phyloP scores from a whole-genome alignment of 2,329 filamentous ascomycete species.

The Neofusicoccum sp. region DNA sequence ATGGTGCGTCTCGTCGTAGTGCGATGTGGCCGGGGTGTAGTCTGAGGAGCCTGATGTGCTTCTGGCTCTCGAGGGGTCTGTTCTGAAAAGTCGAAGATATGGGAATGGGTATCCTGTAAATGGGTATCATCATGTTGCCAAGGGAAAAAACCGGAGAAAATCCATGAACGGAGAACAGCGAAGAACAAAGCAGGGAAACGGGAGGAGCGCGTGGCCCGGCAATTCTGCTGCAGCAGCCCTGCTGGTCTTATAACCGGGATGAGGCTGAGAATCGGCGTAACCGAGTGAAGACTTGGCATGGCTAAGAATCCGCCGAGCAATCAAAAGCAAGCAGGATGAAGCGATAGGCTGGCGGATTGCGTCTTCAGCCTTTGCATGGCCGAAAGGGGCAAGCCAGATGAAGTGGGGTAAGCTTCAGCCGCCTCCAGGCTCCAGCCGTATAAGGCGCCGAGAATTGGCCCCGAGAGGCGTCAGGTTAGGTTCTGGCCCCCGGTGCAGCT shows the following conservation, averaged over 20 bases:
- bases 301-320: background rate
- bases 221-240: background rate
- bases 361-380: background rate
- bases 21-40: background rate
- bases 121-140: constrained; percentile 14
- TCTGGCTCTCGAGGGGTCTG: background rate
- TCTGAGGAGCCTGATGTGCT: background rate
- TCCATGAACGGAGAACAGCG: background rate
- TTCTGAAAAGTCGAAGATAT: background rate
- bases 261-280: constrained; percentile 4
- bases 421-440: background rate
- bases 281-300: background rate
- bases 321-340: background rate
- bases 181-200: background rate
- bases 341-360: background rate
- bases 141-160: background rate
- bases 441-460: background rate
- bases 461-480: background rate
- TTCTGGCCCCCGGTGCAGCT: background rate
- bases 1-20: background rate
- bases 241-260: constrained; percentile 8
- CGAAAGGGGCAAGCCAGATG: background rate
- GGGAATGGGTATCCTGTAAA: background rate
- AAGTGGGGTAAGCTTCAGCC: constrained; percentile 10
- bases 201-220: background rate